Evolutionary conservation across 1,139 yeast genomes (phyloP).

Genomic region (Arxiozyma slooffiae): DNA sequence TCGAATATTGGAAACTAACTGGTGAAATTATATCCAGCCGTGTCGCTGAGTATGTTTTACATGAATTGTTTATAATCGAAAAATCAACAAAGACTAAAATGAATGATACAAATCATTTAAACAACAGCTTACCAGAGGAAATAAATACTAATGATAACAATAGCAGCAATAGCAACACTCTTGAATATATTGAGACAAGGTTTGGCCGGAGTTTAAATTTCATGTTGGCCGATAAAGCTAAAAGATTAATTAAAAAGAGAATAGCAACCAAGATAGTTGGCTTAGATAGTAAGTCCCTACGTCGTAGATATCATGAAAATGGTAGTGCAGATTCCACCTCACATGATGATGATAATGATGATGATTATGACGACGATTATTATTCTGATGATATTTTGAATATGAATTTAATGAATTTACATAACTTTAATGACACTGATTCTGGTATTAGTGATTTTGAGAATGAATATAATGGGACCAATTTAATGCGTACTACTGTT

Average conservation of each 20-base stretch:
- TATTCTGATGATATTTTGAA: conserved; percentile 2
- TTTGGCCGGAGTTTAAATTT: conserved; percentile 83
- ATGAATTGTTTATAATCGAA: conserved; percentile 39
- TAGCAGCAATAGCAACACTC: conserved; percentile 7
- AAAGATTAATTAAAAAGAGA: conserved; percentile 59
- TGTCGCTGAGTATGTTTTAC: conserved; percentile 72
- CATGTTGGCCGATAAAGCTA: conserved; percentile 66
- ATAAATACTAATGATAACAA: background rate
- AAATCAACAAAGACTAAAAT: conserved; percentile 12
- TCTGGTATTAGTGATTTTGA: conserved; percentile 8
- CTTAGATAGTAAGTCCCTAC: conserved; percentile 25
- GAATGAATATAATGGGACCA: conserved; percentile 3
- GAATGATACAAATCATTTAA: background rate
- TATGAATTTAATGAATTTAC: conserved; percentile 2
- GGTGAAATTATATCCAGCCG: conserved; percentile 93
- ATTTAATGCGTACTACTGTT: background rate
- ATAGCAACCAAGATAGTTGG: conserved; percentile 60
- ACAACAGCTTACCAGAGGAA: background rate
- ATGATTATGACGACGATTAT: conserved; percentile 2
- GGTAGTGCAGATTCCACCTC: conserved; percentile 12
- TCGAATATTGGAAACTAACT: conserved; percentile 90
- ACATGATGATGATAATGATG: conserved; percentile 19
- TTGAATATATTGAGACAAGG: conserved; percentile 73
- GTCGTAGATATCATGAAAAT: conserved; percentile 28
- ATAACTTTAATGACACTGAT: conserved; percentile 11